Conservation (phyloP, 208 protist genomes). For the Naegleria lovaniensis region DNA sequence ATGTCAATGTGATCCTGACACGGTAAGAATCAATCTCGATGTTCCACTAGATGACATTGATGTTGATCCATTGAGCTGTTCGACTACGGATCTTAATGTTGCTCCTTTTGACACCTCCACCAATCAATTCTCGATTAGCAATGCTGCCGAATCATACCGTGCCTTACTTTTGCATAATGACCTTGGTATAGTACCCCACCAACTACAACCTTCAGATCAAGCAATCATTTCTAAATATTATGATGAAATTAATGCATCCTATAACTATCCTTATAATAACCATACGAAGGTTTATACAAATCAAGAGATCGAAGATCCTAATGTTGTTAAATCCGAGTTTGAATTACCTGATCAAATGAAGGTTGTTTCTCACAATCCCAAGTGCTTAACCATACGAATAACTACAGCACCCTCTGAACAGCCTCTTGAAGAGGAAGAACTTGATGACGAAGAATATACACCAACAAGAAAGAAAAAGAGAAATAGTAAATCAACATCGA, state of each 20-base stretch:
- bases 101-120: neutral
- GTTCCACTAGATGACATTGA: neutral
- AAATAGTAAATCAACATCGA: neutral
- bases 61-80: neutral
- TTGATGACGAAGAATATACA: neutral
- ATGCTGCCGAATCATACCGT: neutral
- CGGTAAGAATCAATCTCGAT: constrained; percentile 33
- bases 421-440: neutral
- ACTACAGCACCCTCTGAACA: neutral
- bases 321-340: neutral
- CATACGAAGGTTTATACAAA: neutral
- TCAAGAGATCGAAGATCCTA: neutral
- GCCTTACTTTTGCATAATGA: neutral
- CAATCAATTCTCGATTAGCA: neutral
- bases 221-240: neutral
- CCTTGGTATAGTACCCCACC: neutral
- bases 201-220: neutral
- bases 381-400: neutral
- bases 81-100: neutral
- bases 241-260: neutral
- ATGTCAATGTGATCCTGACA: constrained; percentile 38
- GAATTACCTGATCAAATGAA: neutral
- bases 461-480: neutral
- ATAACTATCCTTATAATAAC: neutral
- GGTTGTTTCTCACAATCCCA: neutral